Base-by-base conservation (phyloP, 75 land plant genomes). In the Sequoia sempervirens region DNA sequence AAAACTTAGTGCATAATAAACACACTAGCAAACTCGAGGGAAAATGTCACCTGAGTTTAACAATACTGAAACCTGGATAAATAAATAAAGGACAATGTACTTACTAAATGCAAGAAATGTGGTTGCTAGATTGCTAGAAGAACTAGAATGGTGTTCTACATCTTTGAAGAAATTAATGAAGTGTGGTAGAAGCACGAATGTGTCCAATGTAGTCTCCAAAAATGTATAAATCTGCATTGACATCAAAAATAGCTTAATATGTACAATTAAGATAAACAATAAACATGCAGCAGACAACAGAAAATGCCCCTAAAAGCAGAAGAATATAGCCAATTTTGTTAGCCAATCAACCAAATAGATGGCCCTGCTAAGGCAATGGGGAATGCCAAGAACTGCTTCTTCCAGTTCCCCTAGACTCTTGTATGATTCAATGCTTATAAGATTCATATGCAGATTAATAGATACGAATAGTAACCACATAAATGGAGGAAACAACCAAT, bases 31-130 rank as follows among this genome's bases (percentile, higher is more conserved):
- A 68, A 46, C 43, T 56, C 17, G 28, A 46, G 20, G 81, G 66
- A 28, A 82, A 73, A 10, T 28, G 32, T 68, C 34, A 81, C 37
- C 8, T 41, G 72, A 26, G 23, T 58, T 18, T 13, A 4, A 20
- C 83, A 70, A 15, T 4, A 47, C 72, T 17, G 47, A 45, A 68
- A 47, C 37, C 18, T 41, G 52, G 45, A 75, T 32, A 80, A 53
- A 18, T 32, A 81, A 52, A 81, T 11, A 70, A 5, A 15, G 47
- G 46, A 38, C 6, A 76, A 4, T 7, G 46, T 46, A 20, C 41
- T 86, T 85, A 93, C 95, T 94, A 89, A 95, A 95, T 46, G 94
- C 92, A 78, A 95, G 88, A 83, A 95, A 95, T 17, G 92, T 88
- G 13, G 89, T 80, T 17, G 94, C 93, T 50, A 95, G 90, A 83